Evolutionary conservation across 1,139 yeast genomes (phyloP), one percentile per base, ranked within the genome.

Genomic region (Protomyces gravidus): DNA sequence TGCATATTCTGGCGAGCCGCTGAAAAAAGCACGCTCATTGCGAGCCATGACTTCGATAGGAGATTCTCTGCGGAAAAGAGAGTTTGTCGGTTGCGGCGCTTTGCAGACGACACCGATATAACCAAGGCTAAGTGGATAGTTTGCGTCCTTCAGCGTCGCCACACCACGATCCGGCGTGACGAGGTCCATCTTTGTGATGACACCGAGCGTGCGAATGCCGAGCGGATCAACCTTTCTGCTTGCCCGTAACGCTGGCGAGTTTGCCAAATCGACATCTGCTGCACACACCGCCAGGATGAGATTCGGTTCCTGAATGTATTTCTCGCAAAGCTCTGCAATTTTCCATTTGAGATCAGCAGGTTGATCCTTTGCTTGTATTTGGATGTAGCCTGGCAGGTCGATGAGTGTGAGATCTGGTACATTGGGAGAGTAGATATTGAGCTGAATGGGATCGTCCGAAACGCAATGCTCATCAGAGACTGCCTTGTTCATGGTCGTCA

Each of bases 201-300:
- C 97, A 59, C 99, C 99, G 64, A 92, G 85, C 0, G 98, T 92
- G 69, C 98, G 80, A 69, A 88, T 94, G 50, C 98, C 97, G 58
- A 84, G 78, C 15, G 98, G 97, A 69, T 92, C 98, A 0, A 94
- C 90, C n/a, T 78, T 64, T 65, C 90, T 83, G n/a, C 96, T 87
- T 0, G 97, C 97, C 63, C 95, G 78, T 63, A 92, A 79, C 0
- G 98, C 97, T 1, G 97, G 83, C 36, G 97, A 89, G 70, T 92
- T 92, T 1, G 98, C 98, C 69, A 94, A 77, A 76, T 94, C 99
- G 1, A 92, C 98, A 73, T 94, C 97, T 0, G 98, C 98, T 1
- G 98, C 92, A 13, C 96, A 88, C 33, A 94, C 92, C 0, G 98
- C 98, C 67, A 94, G 76, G 47, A 94, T 94, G 60, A 94, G 88